Percentiles rank a stretch among this genome's conserved stretches.
Evolutionary conservation across 352 stramenopile species (phyloP).

Genomic region (Blastocystis sp.): DNA sequence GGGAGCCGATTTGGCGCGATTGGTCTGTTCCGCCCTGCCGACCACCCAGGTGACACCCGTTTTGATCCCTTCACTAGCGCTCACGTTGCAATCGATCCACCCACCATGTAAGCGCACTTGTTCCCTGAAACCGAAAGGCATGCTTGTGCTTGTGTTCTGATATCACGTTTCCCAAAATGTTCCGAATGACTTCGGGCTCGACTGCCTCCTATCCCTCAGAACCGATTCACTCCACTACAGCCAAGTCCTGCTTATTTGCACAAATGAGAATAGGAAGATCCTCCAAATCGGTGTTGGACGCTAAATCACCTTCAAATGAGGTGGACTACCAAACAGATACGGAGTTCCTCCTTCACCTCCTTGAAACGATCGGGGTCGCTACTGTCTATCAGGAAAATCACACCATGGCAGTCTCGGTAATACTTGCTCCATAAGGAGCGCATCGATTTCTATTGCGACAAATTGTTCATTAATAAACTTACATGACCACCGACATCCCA

Average conservation of each 20-base stretch:
- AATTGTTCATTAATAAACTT: background rate
- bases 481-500: constrained; percentile 75
- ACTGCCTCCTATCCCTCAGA: constrained; percentile 32
- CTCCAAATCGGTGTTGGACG: constrained; percentile 66
- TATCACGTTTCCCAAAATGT: constrained; percentile 45
- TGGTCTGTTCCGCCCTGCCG: constrained; percentile 36
- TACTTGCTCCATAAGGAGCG: constrained; percentile 77
- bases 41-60: constrained; percentile 39
- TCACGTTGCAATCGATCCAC: background rate
- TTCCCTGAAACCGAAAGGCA: constrained; percentile 42
- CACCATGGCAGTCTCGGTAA: constrained; percentile 73
- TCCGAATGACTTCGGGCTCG: constrained; percentile 55
- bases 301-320: background rate
- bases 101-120: constrained; percentile 43
- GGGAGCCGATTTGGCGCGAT: constrained; percentile 10
- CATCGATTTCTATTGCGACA: constrained; percentile 65
- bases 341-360: constrained; percentile 69
- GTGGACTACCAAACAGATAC: constrained; percentile 58
- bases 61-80: constrained; percentile 18
- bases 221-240: background rate
- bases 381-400: constrained; percentile 73
- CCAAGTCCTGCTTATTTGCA: constrained; percentile 73
- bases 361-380: constrained; percentile 68
- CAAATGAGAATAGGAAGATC: constrained; percentile 69
- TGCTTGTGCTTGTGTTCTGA: constrained; percentile 51